Base-by-base conservation (phyloP, 2,329 filamentous ascomycete species). In the Fusarium sp. region DNA sequence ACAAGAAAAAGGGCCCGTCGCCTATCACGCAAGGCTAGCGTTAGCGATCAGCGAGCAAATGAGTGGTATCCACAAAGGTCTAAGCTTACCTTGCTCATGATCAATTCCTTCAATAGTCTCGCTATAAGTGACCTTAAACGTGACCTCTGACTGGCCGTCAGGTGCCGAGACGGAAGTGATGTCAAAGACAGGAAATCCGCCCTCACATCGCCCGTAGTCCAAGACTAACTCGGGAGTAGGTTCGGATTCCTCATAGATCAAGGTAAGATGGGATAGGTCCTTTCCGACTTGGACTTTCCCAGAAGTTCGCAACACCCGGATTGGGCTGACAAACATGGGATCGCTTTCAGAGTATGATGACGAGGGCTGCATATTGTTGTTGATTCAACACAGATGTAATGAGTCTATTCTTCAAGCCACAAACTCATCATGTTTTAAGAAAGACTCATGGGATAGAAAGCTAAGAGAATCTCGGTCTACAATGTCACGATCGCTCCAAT, bases 1-100 rank as follows among this genome's bases (percentile, higher is more conserved):
- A 59, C 8, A 59, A 13, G 22, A 59, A 59, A 20, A 59, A 59
- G 4, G 52, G 52, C 2, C 56, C 56, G 28, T 59, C 56, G 15
- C 56, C 52, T 59, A n/a, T 17, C 30, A 32, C 10, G 11, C 19
- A 4, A 1, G 7, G 6, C 26, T 22, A 33, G 9, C 10, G 17
- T 22, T 7, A 7, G 2, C 5, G 3, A 2, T 32, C 13, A 13
- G 3, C 15, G 35, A 7, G 1, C 0, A 10, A 3, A 6, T 6
- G 13, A 7, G 2, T 1, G 1, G 0, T 10, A 32, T 13, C 30
- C 30, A 32, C 13, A 32, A 13, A 32, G 11, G 13, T 35, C 14
- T 0, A 3, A 5, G 6, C 6, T 5, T 15, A 59, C 56, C 56
- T 43, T 59, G 30, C 2, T 48, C 15, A 1, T 48, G 17, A 0